Evolutionary conservation across 202 grass and related monocot genomes (phyloP).

Genomic region (Panicum virgatum): DNA sequence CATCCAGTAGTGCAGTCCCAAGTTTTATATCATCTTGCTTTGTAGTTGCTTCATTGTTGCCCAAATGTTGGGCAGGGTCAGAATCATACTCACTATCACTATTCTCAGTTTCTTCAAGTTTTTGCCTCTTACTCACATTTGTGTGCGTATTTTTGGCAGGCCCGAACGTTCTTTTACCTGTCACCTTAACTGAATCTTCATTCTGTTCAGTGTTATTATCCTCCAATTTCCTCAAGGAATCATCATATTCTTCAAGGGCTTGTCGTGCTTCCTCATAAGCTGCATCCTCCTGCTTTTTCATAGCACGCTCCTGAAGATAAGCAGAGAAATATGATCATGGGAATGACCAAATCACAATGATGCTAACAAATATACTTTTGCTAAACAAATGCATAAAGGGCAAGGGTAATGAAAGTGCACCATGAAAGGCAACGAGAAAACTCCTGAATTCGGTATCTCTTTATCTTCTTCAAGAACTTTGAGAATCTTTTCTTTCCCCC

Average conservation of each 20-base stretch:
- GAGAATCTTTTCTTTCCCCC: slow-evolving; percentile 73
- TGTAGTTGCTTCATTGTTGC: slow-evolving; percentile 48
- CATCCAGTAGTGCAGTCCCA: slow-evolving; percentile 59
- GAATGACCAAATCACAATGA: neutral
- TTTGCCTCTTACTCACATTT: slow-evolving; percentile 54
- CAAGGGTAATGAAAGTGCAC: slow-evolving; percentile 37
- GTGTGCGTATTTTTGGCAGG: slow-evolving; percentile 47
- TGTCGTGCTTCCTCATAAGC: slow-evolving; percentile 69
- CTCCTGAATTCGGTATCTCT: slow-evolving; percentile 65
- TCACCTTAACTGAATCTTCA: slow-evolving; percentile 51
- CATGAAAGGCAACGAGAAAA: slow-evolving; percentile 96
- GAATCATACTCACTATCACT: slow-evolving; percentile 68
- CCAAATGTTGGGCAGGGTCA: slow-evolving; percentile 35
- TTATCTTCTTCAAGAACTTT: slow-evolving; percentile 63
- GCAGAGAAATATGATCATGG: slow-evolving; percentile 9
- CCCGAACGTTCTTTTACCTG: slow-evolving; percentile 76
- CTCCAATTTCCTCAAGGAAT: slow-evolving; percentile 76
- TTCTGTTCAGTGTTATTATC: slow-evolving; percentile 49
- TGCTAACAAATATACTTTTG: slow-evolving; percentile 16
- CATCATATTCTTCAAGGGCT: slow-evolving; percentile 82
- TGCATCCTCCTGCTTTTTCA: slow-evolving; percentile 76
- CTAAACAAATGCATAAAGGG: slow-evolving; percentile 22
- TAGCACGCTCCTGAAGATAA: slow-evolving; percentile 70
- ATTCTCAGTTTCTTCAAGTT: slow-evolving; percentile 44
- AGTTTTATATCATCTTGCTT: slow-evolving; percentile 47